Evolutionary conservation across 2,329 filamentous ascomycete species (phyloP), one percentile per base, ranked within the genome.

Genomic region (Paramyrothecium sp.): DNA sequence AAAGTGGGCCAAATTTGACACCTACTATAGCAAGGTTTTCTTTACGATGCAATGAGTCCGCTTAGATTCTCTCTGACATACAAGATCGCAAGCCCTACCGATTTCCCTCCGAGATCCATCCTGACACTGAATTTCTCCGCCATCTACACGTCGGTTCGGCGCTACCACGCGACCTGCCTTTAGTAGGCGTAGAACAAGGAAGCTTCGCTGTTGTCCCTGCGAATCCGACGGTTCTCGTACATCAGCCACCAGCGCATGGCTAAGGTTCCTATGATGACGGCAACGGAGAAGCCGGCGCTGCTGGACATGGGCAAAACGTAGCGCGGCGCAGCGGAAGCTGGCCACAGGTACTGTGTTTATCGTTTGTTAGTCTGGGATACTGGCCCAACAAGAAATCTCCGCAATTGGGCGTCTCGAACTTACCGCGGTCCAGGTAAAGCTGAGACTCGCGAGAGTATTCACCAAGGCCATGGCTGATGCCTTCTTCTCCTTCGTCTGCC

Each of bases 401-500:
- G 19, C 8, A 46, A 7, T 26, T 3, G n/a, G 16, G 33, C 8
- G 33, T 38, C 16, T 16, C 22, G 23, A 3, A 54, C 52, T 46
- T 17, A 54, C 52, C 30, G 58, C 58, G 5, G 62, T 64, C 54
- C 58, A 63, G 3, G 63, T 63, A 13, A 60, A 58, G 38, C 60
- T 58, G 10, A 64, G 44, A 2, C 56, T 61, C 10, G 61, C 62
- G 50, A 56, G 58, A 5, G 56, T 54, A 54, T 65, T 65, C 2
- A 59, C 61, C 7, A 76, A 72, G 5, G 71, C 70, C 2, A 76
- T 56, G 2, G 71, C 65, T 8, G 64, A 66, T 1, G 74, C 73
- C 56, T 73, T 75, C 63, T 75, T 75, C 59, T 77, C 74, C 26
- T 71, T 73, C 0, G 71, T 75, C 56, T 76, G 73, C 2, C 71